These are phyloP conservation scores for Hyphopichia pseudoburtonii DNA, from an alignment of 1,139 yeast genomes.

Conservation along the genomic window DNA sequence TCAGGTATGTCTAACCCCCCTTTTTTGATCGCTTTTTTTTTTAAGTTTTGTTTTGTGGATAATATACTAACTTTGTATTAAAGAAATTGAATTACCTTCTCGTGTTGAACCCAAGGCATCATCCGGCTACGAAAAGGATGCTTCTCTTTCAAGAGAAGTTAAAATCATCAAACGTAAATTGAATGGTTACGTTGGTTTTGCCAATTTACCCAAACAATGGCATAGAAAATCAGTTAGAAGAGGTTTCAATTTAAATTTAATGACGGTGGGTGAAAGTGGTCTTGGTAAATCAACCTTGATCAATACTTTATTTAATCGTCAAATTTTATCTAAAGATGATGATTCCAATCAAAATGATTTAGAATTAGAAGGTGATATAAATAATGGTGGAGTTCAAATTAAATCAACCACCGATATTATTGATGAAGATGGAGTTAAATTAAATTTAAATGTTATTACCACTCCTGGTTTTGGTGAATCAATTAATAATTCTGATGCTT, in stretches of 20 bases:
- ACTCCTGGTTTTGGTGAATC: slow-evolving; percentile 95
- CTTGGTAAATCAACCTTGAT: slow-evolving; percentile 92
- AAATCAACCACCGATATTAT: slow-evolving; percentile 69
- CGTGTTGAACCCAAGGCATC: slow-evolving; percentile 6
- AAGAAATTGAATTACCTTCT: slow-evolving; percentile 9
- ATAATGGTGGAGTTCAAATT: slow-evolving; percentile 50
- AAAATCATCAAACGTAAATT: slow-evolving; percentile 77
- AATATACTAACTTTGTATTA: background rate
- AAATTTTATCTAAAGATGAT: slow-evolving; percentile 44
- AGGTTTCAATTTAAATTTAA: slow-evolving; percentile 87
- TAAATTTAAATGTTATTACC: slow-evolving; percentile 81
- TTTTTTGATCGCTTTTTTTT: no score
- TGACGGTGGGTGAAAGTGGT: slow-evolving; percentile 92
- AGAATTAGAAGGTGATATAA: slow-evolving; percentile 29
- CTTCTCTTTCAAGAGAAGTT: slow-evolving; percentile 35
- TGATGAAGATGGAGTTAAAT: slow-evolving; percentile 91
- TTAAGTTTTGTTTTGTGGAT: background rate
- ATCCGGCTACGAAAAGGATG: slow-evolving; percentile 10
- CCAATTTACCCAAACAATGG: slow-evolving; percentile 98
- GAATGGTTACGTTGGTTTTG: slow-evolving; percentile 94
- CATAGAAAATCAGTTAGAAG: slow-evolving; percentile 91
- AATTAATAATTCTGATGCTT: slow-evolving; percentile 82
- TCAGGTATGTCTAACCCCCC: slow-evolving; percentile 10
- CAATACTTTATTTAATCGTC: slow-evolving; percentile 85
- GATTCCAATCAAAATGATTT: slow-evolving; percentile 16